Conservation (phyloP, 75 land plant species). For the Pseudotsuga menziesii region DNA sequence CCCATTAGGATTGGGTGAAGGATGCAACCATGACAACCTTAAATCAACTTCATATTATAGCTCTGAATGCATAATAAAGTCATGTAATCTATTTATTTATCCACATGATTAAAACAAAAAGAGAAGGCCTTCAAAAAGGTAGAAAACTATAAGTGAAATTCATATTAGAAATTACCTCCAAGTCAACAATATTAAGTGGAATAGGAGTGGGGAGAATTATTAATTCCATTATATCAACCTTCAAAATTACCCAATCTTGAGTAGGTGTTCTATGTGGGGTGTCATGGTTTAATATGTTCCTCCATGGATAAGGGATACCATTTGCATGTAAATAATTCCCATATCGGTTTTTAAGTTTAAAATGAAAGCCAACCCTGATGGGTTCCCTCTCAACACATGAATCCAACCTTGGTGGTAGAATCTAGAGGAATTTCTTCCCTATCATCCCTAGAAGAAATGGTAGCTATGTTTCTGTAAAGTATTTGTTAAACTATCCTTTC, state of each 20-base stretch:
- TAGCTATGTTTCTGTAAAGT: slow-evolving; percentile 70
- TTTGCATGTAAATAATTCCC: slow-evolving; percentile 78
- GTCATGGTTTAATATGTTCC: slow-evolving; percentile 90
- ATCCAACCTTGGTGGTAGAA: slow-evolving; percentile 38
- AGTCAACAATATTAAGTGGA: not conserved
- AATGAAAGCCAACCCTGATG: slow-evolving; percentile 47
- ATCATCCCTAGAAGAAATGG: slow-evolving; percentile 81
- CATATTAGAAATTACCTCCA: not conserved
- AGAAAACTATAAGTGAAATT: not conserved
- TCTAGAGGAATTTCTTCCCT: slow-evolving; percentile 77
- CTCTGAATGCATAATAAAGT: not conserved
- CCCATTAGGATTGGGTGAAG: slow-evolving; percentile 48
- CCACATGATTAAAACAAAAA: not conserved
- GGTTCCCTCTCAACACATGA: slow-evolving; percentile 88
- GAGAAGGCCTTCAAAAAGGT: not conserved
- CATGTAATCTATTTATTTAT: not conserved
- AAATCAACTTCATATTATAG: not conserved
- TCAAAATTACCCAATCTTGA: slow-evolving; percentile 84
- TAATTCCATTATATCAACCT: slow-evolving; percentile 60
- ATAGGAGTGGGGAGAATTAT: slow-evolving; percentile 12
- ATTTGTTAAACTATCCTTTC: slow-evolving; percentile 50
- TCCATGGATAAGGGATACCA: slow-evolving; percentile 73
- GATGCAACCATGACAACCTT: not conserved
- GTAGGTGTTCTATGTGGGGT: slow-evolving; percentile 59
- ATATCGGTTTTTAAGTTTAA: slow-evolving; percentile 68